These are phyloP conservation scores for Cutaneotrichosporon spelunceum DNA, from an alignment of 1,284 basidiomycete genomes.

Conservation along the genomic window DNA sequence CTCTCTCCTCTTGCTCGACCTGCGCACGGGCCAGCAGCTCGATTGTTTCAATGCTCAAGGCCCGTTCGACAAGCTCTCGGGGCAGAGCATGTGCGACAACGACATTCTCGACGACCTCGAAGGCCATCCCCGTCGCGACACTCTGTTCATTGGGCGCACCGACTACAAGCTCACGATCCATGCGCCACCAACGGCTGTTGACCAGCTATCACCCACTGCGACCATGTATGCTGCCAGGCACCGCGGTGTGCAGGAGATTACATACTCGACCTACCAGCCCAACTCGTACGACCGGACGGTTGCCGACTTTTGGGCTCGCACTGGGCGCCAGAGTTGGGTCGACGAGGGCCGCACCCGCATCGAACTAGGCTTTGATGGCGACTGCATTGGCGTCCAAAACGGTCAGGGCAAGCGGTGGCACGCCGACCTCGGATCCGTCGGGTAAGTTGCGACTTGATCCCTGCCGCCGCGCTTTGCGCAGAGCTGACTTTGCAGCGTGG, in stretches of 20 bases:
- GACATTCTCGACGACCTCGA: conserved; percentile 46
- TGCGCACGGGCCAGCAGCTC: conserved; percentile 47
- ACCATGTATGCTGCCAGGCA: conserved; percentile 11
- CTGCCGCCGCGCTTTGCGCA: background rate
- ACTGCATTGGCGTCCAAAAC: conserved; percentile 44
- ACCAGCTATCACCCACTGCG: conserved; percentile 6
- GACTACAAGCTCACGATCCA: conserved; percentile 46
- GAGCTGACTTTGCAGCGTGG: conserved; percentile 32
- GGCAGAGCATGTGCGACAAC: conserved; percentile 34
- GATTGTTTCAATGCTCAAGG: conserved; percentile 40
- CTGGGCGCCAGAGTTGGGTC: conserved; percentile 24
- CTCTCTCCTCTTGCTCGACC: conserved; percentile 47
- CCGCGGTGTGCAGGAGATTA: conserved; percentile 41
- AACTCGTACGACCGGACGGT: conserved; percentile 48
- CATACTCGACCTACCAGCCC: conserved; percentile 49
- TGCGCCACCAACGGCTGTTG: conserved; percentile 12
- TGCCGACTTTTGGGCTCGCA: conserved; percentile 46
- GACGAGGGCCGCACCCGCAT: conserved; percentile 39
- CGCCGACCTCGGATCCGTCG: conserved; percentile 40
- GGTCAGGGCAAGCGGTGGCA: conserved; percentile 42
- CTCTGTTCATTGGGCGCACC: conserved; percentile 45
- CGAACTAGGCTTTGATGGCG: conserved; percentile 47
- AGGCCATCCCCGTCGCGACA: conserved; percentile 32
- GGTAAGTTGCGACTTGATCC: conserved; percentile 27
- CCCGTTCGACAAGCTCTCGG: conserved; percentile 29